Evolutionary conservation across 176 grass and related monocot species (phyloP).

Genomic region (Cenchrus americanus): DNA sequence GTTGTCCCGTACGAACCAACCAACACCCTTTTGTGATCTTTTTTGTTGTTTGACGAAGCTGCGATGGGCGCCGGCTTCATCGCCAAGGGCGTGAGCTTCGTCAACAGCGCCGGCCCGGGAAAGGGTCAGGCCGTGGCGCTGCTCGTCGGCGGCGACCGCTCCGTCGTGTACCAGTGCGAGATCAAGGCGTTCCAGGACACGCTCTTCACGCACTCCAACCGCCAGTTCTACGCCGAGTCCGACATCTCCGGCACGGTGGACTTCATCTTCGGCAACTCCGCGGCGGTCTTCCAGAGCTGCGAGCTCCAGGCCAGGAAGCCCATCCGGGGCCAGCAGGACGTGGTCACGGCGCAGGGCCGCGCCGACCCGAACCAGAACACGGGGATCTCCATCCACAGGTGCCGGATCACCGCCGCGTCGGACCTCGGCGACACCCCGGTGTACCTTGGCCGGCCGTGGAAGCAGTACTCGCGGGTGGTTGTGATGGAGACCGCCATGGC

Average conservation of each 20-base stretch:
- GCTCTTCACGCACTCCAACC: conserved; percentile 72
- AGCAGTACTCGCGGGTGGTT: conserved; percentile 53
- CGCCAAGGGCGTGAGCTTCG: conserved; percentile 66
- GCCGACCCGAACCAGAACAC: conserved; percentile 78
- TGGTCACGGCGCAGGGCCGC: conserved; percentile 76
- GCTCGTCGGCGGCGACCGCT: conserved; percentile 61
- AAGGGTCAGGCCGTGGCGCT: conserved; percentile 79
- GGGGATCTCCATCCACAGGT: conserved; percentile 72
- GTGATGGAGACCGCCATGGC: conserved; percentile 62
- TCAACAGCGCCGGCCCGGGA: conserved; percentile 62
- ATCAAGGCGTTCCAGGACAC: conserved; percentile 82
- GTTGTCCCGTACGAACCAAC: background rate
- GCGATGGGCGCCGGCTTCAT: conserved; percentile 74
- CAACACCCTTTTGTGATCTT: background rate
- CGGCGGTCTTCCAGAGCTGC: conserved; percentile 64
- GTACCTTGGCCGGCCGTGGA: conserved; percentile 84
- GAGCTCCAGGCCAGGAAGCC: conserved; percentile 54
- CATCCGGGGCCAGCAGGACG: conserved; percentile 28
- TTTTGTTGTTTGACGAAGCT: conserved; percentile 25
- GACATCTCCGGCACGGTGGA: conserved; percentile 76
- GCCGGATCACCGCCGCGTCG: conserved; percentile 42
- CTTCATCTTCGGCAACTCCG: conserved; percentile 85
- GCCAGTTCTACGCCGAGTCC: conserved; percentile 59
- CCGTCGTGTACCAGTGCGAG: conserved; percentile 68
- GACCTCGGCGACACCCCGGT: conserved; percentile 55